Percentiles rank a stretch among this genome's conserved stretches.
phyloP scores from a whole-genome alignment of 257 asterid genomes.

The Solanum paucissectum region DNA sequence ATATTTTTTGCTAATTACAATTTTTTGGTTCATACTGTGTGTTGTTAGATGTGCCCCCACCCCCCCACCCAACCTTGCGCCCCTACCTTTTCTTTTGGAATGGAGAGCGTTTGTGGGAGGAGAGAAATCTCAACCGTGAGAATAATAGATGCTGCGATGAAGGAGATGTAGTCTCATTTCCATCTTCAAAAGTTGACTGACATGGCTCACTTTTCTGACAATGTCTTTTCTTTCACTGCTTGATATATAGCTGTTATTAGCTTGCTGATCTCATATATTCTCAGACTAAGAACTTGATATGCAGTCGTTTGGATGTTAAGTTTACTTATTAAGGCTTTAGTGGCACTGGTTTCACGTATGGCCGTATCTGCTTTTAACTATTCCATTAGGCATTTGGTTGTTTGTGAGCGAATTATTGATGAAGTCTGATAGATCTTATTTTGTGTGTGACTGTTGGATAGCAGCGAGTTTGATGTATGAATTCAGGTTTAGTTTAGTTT shows the following conservation, averaged over 20 bases:
- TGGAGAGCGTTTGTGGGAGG: neutral
- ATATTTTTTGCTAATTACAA: neutral
- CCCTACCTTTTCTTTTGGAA: no score
- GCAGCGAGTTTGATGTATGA: neutral
- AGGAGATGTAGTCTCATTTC: neutral
- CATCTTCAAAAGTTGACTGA: neutral
- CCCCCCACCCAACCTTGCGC: neutral
- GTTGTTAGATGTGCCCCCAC: neutral
- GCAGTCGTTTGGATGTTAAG: neutral
- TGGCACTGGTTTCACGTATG: neutral
- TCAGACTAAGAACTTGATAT: neutral
- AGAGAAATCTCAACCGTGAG: neutral
- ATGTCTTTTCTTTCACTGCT: neutral
- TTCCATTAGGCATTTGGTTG: neutral
- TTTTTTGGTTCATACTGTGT: neutral
- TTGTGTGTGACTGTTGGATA: neutral
- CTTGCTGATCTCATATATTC: neutral
- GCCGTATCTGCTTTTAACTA: neutral
- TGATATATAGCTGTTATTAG: neutral
- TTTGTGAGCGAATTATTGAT: neutral
- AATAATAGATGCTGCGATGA: neutral
- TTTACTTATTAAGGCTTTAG: neutral
- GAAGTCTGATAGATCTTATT: neutral
- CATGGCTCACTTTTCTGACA: neutral
- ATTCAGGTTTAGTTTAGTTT: neutral